A percentile compares a stretch with the other conserved stretches of the same genome.
These are phyloP conservation scores for Fallopia convolvulus DNA, from an alignment of 148 eudicot species.

Conservation along the genomic window DNA sequence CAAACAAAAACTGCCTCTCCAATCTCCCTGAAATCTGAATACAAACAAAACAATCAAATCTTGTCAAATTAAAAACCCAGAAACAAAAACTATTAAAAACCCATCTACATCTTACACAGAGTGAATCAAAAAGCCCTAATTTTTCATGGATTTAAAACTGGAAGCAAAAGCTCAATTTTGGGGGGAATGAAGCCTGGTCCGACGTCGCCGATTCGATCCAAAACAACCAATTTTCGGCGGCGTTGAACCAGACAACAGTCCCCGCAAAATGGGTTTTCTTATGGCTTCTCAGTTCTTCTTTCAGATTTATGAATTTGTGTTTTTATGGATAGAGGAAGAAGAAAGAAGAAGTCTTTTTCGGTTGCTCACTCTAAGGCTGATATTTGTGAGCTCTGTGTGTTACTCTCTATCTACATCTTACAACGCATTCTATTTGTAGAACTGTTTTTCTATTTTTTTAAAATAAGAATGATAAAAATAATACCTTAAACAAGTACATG, in stretches of 20 bases:
- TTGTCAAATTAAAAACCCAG: neutral
- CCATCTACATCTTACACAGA: neutral
- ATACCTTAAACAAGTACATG: too few species aligned
- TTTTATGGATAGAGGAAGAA: neutral
- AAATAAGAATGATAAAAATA: too few species aligned
- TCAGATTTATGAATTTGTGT: neutral
- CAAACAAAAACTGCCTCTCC: neutral
- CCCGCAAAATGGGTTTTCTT: conserved; percentile 4
- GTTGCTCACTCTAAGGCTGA: neutral
- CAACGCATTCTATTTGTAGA: neutral
- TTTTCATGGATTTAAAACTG: neutral
- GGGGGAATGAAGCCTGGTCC: conserved; percentile 16
- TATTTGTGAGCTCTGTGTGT: neutral
- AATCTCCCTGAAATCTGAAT: neutral
- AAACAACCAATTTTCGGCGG: neutral
- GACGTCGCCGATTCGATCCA: neutral
- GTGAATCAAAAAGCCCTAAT: neutral
- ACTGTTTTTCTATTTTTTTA: neutral
- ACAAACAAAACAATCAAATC: conserved; percentile 1
- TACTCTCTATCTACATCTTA: too few species aligned
- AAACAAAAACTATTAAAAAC: neutral
- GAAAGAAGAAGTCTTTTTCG: neutral
- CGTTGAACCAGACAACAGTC: conserved; percentile 20
- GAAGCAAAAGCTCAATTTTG: neutral
- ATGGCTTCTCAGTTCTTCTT: neutral